Evolutionary conservation across 768 basidiomycete genomes (phyloP).

Genomic region (Tulasnella sp.): DNA sequence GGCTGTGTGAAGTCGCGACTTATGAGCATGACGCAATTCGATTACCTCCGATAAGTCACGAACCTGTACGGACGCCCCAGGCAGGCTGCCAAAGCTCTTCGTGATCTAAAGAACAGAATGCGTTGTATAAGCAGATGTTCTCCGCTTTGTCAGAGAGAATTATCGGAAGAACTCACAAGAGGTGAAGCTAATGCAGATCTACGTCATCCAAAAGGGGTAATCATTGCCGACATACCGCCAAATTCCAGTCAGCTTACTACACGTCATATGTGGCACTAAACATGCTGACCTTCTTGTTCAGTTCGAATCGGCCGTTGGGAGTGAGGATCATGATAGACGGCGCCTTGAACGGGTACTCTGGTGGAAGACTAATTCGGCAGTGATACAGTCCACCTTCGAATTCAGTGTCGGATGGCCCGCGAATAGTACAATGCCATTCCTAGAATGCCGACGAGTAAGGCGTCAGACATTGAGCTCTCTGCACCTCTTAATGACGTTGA

Average conservation of each 20-base stretch:
- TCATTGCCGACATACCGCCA: not conserved
- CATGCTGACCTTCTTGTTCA: conserved; percentile 77
- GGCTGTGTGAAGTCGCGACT: conserved; percentile 37
- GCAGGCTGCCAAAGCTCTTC: conserved; percentile 97
- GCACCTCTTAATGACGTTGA: conserved; percentile 17
- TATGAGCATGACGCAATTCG: not conserved
- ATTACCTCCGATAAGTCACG: conserved; percentile 22
- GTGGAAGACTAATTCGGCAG: conserved; percentile 80
- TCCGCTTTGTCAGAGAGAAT: not conserved
- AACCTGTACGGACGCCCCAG: conserved; percentile 94
- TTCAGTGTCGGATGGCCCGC: conserved; percentile 80
- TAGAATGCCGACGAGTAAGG: conserved; percentile 30
- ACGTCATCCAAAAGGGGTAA: conserved; percentile 18
- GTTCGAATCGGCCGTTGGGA: conserved; percentile 93
- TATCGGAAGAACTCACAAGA: conserved; percentile 51
- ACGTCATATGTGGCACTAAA: not conserved
- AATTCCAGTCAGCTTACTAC: not conserved
- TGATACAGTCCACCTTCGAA: conserved; percentile 96
- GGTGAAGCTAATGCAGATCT: conserved; percentile 93
- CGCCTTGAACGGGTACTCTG: conserved; percentile 94
- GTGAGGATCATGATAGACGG: conserved; percentile 95
- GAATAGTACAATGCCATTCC: conserved; percentile 97
- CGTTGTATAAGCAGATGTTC: not conserved
- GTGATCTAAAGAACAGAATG: conserved; percentile 49
- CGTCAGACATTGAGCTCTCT: conserved; percentile 6